Base-by-base conservation (phyloP, 768 basidiomycete genomes). In the Agaricus sinodeliciosus region DNA sequence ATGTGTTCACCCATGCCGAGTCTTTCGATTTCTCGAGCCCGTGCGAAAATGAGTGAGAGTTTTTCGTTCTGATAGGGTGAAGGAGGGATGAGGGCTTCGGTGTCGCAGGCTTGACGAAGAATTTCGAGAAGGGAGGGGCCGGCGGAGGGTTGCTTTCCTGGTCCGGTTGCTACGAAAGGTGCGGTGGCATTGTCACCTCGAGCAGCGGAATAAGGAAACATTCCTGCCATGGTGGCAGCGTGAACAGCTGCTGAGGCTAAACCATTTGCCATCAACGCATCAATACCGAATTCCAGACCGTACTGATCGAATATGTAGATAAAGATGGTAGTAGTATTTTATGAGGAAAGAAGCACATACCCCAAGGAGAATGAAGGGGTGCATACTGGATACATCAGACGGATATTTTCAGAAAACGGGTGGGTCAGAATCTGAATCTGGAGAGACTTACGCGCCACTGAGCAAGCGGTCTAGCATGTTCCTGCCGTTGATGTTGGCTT, bases 351-450 rank as follows among this genome's bases (percentile, higher is more conserved):
- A 19, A 34, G 50, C 7, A 72, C 75, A 41, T 60, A 81, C 80
- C 39, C 81, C 82, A n/a, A 73, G 65, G 58, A 78, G 75, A 44
- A 84, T 84, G 44, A 80, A 62, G 0, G 80, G 78, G 63, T 84
- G 82, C 11, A 76, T 53, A 3, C 80, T 83, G 13, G 26, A 18
- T 8, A 36, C 44, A 31, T 41, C 13, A 48, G 9, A 31, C 7
- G 7, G 7, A 31, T 31, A 31, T 31, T 4, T 31, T 31, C 31
- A 31, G 31, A 11, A 31, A 31, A 2, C 11, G 11, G 31, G 31
- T 7, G 31, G 11, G 31, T 31, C 22, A 2, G n/a, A 22, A 22
- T 22, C 22, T 22, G 3, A 22, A 22, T 22, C 11, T 31, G 7
- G 7, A 31, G 31, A 11, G 3, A 69, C 70, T 63, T 54, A 72